Evolutionary conservation across 352 stramenopile genomes (phyloP).

Genomic region (Vaucheria bursata): DNA sequence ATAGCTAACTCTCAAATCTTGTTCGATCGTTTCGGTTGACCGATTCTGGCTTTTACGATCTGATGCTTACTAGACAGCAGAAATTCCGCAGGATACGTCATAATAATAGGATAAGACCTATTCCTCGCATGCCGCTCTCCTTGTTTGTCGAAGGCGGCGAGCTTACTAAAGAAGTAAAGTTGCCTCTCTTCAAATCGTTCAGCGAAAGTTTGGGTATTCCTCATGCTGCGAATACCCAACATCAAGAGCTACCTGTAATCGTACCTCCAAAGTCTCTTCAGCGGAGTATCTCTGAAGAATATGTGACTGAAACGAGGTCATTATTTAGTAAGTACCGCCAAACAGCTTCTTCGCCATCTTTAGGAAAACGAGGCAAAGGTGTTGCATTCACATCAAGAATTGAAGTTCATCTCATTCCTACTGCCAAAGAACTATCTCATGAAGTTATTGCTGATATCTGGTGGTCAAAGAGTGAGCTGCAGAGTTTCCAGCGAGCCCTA

Average conservation of each 20-base stretch:
- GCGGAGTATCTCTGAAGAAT: slow-evolving; percentile 4
- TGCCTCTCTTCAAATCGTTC: slow-evolving; percentile 4
- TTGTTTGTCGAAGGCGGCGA: background rate
- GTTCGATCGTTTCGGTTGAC: too few relatives aligned
- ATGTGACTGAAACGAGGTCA: background rate
- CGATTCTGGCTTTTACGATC: background rate
- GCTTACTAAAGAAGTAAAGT: background rate
- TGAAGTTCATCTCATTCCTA: background rate
- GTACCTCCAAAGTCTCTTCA: too few relatives aligned
- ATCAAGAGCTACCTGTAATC: too few relatives aligned
- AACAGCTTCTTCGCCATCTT: too few relatives aligned
- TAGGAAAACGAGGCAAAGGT: too few relatives aligned
- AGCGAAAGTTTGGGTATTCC: too few relatives aligned
- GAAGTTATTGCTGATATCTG: background rate
- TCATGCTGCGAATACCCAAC: too few relatives aligned
- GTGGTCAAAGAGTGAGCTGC: slow-evolving; percentile 3
- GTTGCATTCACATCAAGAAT: background rate
- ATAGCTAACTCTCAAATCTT: too few relatives aligned
- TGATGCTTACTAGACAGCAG: background rate
- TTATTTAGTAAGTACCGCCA: background rate
- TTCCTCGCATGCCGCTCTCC: background rate
- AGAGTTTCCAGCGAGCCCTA: slow-evolving; percentile 1
- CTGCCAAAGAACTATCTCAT: background rate
- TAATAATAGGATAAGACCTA: background rate
- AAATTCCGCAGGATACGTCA: background rate